Base-by-base conservation (phyloP, 331 rosid species). In the Pyracantha coccinea region DNA sequence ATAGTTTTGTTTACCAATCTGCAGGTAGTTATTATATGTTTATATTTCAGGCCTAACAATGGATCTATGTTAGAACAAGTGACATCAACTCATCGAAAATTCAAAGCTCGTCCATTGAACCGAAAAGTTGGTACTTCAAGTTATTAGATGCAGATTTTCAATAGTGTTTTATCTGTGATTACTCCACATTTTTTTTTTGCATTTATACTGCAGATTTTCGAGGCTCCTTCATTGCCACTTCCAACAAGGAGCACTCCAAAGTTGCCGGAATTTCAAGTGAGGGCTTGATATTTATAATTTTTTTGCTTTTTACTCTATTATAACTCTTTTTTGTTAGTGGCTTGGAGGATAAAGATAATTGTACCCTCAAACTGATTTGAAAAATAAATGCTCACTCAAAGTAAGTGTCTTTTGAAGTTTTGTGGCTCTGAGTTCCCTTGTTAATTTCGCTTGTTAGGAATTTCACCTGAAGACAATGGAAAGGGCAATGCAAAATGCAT, bases 71-170 rank as follows among this genome's bases (percentile, higher is more conserved):
- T 82, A 44, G 89, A 86, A 68, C 57, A 32, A 70, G 82, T 53
- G 72, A 70, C 81, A 38, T 44, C 85, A 74, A 64, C 85, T 69
- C 78, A 79, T 67, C 86, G 79, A 66, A 86, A 87, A 80, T 90
- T 95, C 80, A 92, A 87, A 90, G 98, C 99, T 44, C 97, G 93
- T 17, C 99, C 96, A 1, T 75, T 95, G 71, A 95, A 95, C 83
- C 86, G 87, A 92, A 95, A 95, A 88, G 99, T 95, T 53, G 59
- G 93, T 90, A 83, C 79, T 75, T 77, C 16, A 71, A 70, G 64
- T 66, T n/a, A 28, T 62, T 72, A 31, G 72, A 10, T 75, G 23
- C 31, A 73, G 50, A 54, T 29, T 74, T 78, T 73, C 27, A 68
- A 64, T 32, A 44, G 24, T 41, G 62, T 69, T 61, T 47, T 73